These are phyloP conservation scores for Carallia pectinifolia DNA, from an alignment of 345 rosid genomes.

Conservation along the genomic window DNA sequence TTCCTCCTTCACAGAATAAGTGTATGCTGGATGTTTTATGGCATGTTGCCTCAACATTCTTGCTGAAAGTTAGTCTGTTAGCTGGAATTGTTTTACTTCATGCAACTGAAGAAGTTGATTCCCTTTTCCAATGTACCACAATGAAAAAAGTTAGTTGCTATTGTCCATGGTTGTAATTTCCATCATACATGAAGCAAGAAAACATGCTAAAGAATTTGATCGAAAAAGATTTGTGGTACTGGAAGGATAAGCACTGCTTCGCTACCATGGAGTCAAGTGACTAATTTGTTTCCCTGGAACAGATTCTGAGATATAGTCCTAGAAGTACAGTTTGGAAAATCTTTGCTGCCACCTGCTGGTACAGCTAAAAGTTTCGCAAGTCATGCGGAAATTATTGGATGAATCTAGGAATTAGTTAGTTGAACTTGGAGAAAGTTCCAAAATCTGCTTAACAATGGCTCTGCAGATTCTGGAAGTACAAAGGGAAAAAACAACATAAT, in stretches of 20 bases:
- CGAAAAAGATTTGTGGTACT: background rate
- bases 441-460: background rate
- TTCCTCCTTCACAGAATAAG: no score
- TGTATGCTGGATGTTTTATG: no score
- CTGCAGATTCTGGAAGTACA: no score
- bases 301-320: no score
- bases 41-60: background rate
- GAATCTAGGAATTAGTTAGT: background rate
- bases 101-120: background rate
- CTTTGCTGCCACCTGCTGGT: background rate
- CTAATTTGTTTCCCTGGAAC: no score
- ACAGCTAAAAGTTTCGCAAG: background rate
- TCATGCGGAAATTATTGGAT: background rate
- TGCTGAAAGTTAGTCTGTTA: background rate
- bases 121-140: no score
- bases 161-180: no score
- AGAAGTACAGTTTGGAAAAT: background rate
- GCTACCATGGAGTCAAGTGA: no score
- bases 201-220: background rate
- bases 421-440: slow-evolving; percentile 3
- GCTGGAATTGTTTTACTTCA: background rate
- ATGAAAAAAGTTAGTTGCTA: no score
- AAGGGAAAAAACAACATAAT: no score
- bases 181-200: background rate
- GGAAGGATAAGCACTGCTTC: no score